Conservation (phyloP, 2,329 filamentous ascomycete species). For the Fusarium humuli region DNA sequence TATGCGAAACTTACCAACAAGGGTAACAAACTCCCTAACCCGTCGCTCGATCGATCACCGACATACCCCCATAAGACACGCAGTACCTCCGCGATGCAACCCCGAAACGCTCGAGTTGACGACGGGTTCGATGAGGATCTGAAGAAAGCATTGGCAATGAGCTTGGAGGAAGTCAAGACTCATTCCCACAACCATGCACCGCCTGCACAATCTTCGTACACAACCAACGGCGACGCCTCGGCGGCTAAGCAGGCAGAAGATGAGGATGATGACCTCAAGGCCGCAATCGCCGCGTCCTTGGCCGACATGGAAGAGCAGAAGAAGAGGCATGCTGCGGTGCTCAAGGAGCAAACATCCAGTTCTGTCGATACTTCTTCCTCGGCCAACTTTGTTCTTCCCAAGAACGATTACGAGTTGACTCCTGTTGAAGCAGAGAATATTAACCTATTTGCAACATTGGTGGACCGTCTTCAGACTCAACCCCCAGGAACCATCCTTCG, state of each 20-base stretch:
- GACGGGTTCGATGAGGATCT: conserved; percentile 95
- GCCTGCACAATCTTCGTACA: conserved; percentile 57
- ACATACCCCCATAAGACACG: conserved; percentile 72
- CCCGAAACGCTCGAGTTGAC: conserved; percentile 86
- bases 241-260: conserved; percentile 72
- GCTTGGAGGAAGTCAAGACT: conserved; percentile 88
- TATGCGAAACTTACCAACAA: conserved; percentile 89
- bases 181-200: conserved; percentile 80
- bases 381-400: conserved; percentile 70
- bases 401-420: conserved; percentile 94
- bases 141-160: conserved; percentile 95
- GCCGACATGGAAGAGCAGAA: conserved; percentile 99
- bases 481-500: conserved; percentile 95
- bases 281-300: conserved; percentile 93
- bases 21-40: conserved; percentile 53
- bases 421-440: conserved; percentile 97
- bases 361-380: conserved; percentile 52
- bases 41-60: conserved; percentile 62
- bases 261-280: conserved; percentile 92
- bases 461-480: conserved; percentile 94
- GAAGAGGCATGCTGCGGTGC: conserved; percentile 82
- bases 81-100: conserved; percentile 80
- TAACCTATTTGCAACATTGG: conserved; percentile 92
- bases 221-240: conserved; percentile 52
- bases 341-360: conserved; percentile 80